Base-by-base conservation (phyloP, 2,329 filamentous ascomycete species). In the Aspergillus intermedius region DNA sequence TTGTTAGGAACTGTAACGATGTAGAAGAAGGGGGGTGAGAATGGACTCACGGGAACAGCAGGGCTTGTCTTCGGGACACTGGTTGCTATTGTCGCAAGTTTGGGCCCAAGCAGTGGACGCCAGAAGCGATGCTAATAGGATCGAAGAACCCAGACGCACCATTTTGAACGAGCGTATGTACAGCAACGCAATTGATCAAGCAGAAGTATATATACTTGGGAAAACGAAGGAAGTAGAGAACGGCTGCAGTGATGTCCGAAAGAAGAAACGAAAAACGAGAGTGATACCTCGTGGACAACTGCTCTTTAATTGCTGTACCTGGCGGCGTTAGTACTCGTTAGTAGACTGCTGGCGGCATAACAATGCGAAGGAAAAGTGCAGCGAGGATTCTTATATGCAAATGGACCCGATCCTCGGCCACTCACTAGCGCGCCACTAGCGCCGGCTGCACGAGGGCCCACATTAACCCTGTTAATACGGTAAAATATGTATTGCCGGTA, bases 11-110 rank as follows among this genome's bases (percentile, higher is more conserved):
- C 15, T 21, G n/a, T 40, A 8, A 19, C 34, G 5, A 5, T 8
- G 10, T 57, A 50, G 34, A 17, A 15, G 8, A 30, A 39, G 15
- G 42, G 39, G n/a, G 25, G 12, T 32, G n/a, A 15, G 2, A 4
- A 9, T 25, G 17, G 3, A 81, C 85, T 75, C 76, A 91, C 87
- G 84, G 50, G 86, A 89, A 68, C 87, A 91, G 74, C 87, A 90
- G 25, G 86, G 87, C n/a, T 80, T 72, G 41, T 80, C 77, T 61
- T 84, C 67, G 7, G 89, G 88, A 65, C 90, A 95, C 55, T 83
- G 66, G 44, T 80, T 67, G 66, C 72, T 64, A 55, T 66, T 53
- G 62, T 68, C 68, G 63, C 75, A 74, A 13, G 51, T 56, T 23
- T 47, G 55, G 15, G 65, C 66, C 44, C 61, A 58, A 12, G 62